These are phyloP conservation scores for Aspergillus haitiensis DNA, from an alignment of 495 filamentous ascomycete species.

Conservation along the genomic window DNA sequence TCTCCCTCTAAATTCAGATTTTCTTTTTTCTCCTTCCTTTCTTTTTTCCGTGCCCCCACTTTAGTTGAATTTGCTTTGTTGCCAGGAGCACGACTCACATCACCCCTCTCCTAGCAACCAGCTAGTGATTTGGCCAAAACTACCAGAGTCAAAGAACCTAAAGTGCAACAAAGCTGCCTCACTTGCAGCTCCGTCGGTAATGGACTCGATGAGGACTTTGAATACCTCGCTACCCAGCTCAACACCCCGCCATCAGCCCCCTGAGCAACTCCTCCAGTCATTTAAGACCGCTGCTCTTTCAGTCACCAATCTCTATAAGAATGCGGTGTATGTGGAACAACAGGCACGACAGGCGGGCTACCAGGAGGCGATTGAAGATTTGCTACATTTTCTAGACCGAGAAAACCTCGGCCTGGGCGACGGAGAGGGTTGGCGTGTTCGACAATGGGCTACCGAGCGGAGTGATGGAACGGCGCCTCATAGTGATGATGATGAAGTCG, in stretches of 20 bases:
- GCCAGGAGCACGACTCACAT: slow-evolving; percentile 24
- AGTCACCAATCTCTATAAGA: slow-evolving; percentile 95
- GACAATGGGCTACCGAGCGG: slow-evolving; percentile 82
- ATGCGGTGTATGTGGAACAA: slow-evolving; percentile 72
- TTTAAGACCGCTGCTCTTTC: slow-evolving; percentile 93
- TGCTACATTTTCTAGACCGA: slow-evolving; percentile 79
- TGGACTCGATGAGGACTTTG: slow-evolving; percentile 76
- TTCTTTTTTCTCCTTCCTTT: background rate
- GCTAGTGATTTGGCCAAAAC: background rate
- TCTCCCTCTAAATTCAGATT: slow-evolving; percentile 1
- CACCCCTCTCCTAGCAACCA: slow-evolving; percentile 21
- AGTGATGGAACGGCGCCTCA: slow-evolving; percentile 63
- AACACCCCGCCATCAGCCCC: slow-evolving; percentile 57
- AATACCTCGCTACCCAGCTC: slow-evolving; percentile 64
- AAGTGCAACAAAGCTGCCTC: slow-evolving; percentile 20
- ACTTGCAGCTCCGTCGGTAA: slow-evolving; percentile 32
- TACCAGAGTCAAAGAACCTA: slow-evolving; percentile 5
- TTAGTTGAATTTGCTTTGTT: slow-evolving; percentile 8
- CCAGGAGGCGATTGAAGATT: slow-evolving; percentile 89
- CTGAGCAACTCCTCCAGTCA: slow-evolving; percentile 78
- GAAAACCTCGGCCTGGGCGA: slow-evolving; percentile 73
- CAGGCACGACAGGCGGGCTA: slow-evolving; percentile 78
- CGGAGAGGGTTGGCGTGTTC: slow-evolving; percentile 77
- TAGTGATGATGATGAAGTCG: slow-evolving; percentile 73
- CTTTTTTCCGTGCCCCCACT: background rate